Conservation (phyloP, 139 green algal species). For the Closterium sp. region DNA sequence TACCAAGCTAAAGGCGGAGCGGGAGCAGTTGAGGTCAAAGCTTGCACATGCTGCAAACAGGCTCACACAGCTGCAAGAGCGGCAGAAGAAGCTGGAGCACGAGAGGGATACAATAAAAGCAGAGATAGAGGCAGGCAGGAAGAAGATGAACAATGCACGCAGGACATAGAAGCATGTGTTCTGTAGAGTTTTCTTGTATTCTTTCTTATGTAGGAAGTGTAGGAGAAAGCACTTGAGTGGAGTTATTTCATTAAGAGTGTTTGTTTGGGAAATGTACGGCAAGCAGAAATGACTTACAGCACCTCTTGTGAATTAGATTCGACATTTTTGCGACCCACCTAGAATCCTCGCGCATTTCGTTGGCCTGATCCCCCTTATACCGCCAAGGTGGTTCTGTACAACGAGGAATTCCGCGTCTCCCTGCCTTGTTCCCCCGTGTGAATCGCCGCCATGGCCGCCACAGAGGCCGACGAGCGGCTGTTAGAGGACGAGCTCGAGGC, state of each 20-base stretch:
- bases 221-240: too few species aligned
- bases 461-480: not conserved
- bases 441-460: not conserved
- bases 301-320: too few species aligned
- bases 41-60: not conserved
- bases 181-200: too few species aligned
- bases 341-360: too few species aligned
- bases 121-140: not conserved
- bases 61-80: not conserved
- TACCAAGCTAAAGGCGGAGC: not conserved
- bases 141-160: not conserved
- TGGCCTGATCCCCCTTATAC: too few species aligned
- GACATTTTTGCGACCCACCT: too few species aligned
- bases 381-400: too few species aligned
- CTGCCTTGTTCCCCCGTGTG: not conserved
- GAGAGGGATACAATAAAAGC: not conserved
- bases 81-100: not conserved
- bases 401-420: too few species aligned
- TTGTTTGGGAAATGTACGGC: too few species aligned
- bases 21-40: not conserved
- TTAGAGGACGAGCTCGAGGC: slow-evolving; percentile 26
- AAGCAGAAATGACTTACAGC: too few species aligned
- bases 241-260: too few species aligned
- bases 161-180: not conserved
- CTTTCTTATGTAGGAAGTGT: too few species aligned